Evolutionary conservation across 305 asterid species (phyloP), one percentile per base, ranked within the genome.

Genomic region (Rubia occidens): DNA sequence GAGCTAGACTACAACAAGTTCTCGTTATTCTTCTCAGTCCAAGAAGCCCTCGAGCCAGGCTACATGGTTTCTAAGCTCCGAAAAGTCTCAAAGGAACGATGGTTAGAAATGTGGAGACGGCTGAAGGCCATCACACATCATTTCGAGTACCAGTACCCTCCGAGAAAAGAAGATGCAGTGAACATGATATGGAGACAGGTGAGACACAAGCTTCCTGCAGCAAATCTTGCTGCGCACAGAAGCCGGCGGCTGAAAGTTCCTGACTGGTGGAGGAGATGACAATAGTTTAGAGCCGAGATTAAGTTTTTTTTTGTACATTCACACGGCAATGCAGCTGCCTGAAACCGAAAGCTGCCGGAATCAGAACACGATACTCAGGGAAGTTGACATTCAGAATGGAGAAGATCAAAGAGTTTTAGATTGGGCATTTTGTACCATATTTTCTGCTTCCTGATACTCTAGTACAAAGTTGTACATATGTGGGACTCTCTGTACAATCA

Each of bases 101-200:
- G 98, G 96, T 37, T 82, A 26, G 78, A 82, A 73, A 89, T 92
- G 98, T 92, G 98, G 98, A 70, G 71, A 53, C 64, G 42, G 79
- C 86, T 92, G 6, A 87, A 86, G 70, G 75, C 66, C 74, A 71
- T 90, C 47, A 73, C 94, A 29, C 91, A 82, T 76, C 98, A 90
- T 80, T 92, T 88, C 44, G 98, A 92, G 72, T 92, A 80, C 68
- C 91, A 92, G 76, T 83, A 83, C 76, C 98, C 98, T 60, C 89
- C 98, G 7, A 83, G 70, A 74, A 86, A 82, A 65, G 95, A 80
- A 21, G 96, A 92, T 21, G 96, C 96, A 0, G 95, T 89, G 13
- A 84, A 85, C 77, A 92, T 92, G 98, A 82, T 92, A 53, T 88
- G 96, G 98, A 87, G 93, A 68, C 93, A 92, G 83, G 95, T 89